These are phyloP conservation scores for Sporothrix brasiliensis DNA, from an alignment of 2,329 filamentous ascomycete species.

Conservation along the genomic window DNA sequence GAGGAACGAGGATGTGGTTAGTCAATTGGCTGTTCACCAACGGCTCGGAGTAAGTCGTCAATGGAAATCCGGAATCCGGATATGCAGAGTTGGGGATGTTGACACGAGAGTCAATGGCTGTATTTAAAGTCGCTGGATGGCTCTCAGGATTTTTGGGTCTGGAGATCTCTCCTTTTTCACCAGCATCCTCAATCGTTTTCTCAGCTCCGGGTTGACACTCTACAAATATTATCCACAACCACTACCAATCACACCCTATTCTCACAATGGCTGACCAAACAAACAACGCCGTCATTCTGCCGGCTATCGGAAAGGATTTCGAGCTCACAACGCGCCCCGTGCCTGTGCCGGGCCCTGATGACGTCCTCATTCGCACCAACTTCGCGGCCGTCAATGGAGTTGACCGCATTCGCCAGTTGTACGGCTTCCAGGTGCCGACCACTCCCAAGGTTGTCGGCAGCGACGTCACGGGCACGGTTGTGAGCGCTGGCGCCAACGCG, in stretches of 20 bases:
- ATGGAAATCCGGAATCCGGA: background rate
- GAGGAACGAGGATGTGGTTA: too few relatives aligned
- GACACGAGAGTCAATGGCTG: background rate
- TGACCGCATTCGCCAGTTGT: conserved; percentile 39
- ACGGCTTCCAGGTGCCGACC: conserved; percentile 39
- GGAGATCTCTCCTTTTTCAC: background rate
- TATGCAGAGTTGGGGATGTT: background rate
- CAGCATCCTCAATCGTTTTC: background rate
- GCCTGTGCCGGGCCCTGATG: conserved; percentile 5
- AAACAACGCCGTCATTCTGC: background rate
- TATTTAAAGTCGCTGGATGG: background rate
- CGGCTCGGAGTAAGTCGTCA: background rate
- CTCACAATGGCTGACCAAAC: conserved; percentile 3
- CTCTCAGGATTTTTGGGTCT: background rate
- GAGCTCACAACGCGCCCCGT: conserved; percentile 5
- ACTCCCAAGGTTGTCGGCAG: conserved; percentile 38
- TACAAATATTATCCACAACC: too few relatives aligned
- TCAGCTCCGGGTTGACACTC: too few relatives aligned
- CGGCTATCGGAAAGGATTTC: conserved; percentile 14
- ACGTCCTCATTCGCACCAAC: background rate
- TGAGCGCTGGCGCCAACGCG: conserved; percentile 33
- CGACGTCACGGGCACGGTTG: conserved; percentile 22
- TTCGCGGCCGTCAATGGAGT: conserved; percentile 38
- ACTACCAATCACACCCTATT: too few relatives aligned
- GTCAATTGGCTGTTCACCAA: background rate